Evolutionary conservation across 257 asterid genomes (phyloP), one percentile per base, ranked within the genome.

Genomic region (Nicotiana otophora): DNA sequence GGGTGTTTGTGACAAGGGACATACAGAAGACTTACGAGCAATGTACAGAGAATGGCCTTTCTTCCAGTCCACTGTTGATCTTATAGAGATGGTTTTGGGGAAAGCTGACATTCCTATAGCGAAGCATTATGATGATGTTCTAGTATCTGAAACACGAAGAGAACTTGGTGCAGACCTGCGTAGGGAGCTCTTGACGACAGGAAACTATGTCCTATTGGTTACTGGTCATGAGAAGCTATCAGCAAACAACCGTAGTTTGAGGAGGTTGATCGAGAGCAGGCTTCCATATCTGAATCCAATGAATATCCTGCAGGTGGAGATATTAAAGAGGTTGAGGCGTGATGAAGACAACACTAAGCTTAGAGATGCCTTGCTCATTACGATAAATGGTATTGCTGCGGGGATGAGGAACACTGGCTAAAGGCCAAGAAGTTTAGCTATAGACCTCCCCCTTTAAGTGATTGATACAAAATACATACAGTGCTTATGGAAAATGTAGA

Each of bases 31-130:
- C 34, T 74, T 96, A 75, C 93, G 92, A 2, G 97, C 96, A 68
- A 96, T 96, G 97, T 94, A 96, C 92, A 86, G 84, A 85, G 98
- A 96, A 5, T 94, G 99, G 99, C 98, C 98, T 1, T 96, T 96
- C 82, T 96, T 96, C 79, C 98, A 93, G 77, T 92, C 98, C 23
- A 96, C 98, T 3, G 83, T 96, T 12, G 99, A 96, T 84, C 90
- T 96, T 15, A 96, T 96, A 70, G 99, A 96, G 85, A 96, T 96
- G 99, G 95, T 96, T 70, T 85, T 94, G 2, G 98, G 99, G 79
- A 96, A 96, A 86, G 91, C 99, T 1, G 99, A 94, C 63, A 87
- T 89, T 60, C 91, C 96, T 10, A 92, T 94, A 42, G 95, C 97
- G 17, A 96, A 91, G 88, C 97, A 90, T 86, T 96, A 96, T 16